Percentiles rank a stretch among this genome's conserved stretches.
Evolutionary conservation across 257 asterid species (phyloP).

Genomic region (Fraxinus pennsylvanica): DNA sequence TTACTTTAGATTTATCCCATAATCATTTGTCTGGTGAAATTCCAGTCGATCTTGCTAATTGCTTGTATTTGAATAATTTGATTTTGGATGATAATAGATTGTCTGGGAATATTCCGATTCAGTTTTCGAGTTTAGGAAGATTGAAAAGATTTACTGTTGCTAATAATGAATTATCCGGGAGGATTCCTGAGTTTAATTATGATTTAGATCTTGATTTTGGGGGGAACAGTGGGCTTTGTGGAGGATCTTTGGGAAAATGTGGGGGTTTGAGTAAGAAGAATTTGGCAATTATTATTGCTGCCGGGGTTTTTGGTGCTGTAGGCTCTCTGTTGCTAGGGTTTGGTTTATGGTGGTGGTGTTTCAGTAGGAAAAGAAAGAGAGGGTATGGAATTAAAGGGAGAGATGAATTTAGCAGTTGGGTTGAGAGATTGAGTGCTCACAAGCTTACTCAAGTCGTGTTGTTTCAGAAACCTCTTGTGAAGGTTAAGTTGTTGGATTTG

Average conservation of each 20-base stretch:
- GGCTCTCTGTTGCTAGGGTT: slow-evolving; percentile 25
- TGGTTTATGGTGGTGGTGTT: slow-evolving; percentile 38
- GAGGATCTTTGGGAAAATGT: slow-evolving; percentile 22
- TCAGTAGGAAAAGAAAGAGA: slow-evolving; percentile 54
- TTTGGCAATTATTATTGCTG: slow-evolving; percentile 25
- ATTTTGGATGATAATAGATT: slow-evolving; percentile 6
- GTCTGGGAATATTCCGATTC: slow-evolving; percentile 21
- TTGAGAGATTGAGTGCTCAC: slow-evolving; percentile 13
- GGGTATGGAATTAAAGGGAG: slow-evolving; percentile 56
- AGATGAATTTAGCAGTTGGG: slow-evolving; percentile 62
- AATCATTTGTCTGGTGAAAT: slow-evolving; percentile 25
- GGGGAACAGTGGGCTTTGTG: slow-evolving; percentile 31
- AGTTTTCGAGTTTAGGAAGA: slow-evolving; percentile 20
- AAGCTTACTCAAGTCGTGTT: too few species aligned
- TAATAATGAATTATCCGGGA: slow-evolving; percentile 23
- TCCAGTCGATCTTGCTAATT: slow-evolving; percentile 17
- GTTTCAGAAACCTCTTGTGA: too few species aligned
- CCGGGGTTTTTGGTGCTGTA: slow-evolving; percentile 28
- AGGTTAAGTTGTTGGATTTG: too few species aligned
- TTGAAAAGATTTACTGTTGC: slow-evolving; percentile 23
- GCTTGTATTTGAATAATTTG: slow-evolving; percentile 27
- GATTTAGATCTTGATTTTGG: slow-evolving; percentile 18
- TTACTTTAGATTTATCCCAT: slow-evolving; percentile 25
- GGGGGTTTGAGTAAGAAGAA: slow-evolving; percentile 23
- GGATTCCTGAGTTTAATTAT: slow-evolving; percentile 22